phyloP scores from a whole-genome alignment of 1,139 yeast species.

The Kodamaea fungicola region DNA sequence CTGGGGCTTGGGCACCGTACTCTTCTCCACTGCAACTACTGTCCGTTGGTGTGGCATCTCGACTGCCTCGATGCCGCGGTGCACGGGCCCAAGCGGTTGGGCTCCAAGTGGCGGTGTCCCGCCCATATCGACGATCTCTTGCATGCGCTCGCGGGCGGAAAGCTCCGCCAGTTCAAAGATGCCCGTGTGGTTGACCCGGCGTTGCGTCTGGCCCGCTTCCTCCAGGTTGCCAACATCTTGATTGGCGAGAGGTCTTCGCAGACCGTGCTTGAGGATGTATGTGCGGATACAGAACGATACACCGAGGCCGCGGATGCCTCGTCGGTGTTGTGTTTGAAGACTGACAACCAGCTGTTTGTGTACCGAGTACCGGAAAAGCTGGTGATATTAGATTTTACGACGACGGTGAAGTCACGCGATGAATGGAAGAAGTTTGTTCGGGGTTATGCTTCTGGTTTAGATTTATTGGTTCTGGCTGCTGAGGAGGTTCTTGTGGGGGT shows the following conservation, averaged over 20 bases:
- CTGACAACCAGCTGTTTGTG: slow-evolving; percentile 31
- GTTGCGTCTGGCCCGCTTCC: slow-evolving; percentile 29
- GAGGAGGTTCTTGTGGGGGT: too few species aligned
- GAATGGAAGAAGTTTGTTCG: slow-evolving; percentile 22
- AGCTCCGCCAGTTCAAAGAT: slow-evolving; percentile 48
- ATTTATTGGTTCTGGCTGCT: slow-evolving; percentile 2
- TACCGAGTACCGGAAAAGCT: slow-evolving; percentile 72
- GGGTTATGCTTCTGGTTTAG: slow-evolving; percentile 5
- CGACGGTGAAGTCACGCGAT: slow-evolving; percentile 34
- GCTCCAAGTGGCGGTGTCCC: slow-evolving; percentile 92
- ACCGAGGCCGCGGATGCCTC: slow-evolving; percentile 32
- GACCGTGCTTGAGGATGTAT: slow-evolving; percentile 7
- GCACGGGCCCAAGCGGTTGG: slow-evolving; percentile 70
- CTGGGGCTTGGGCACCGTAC: slow-evolving; percentile 57
- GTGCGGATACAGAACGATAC: slow-evolving; percentile 16
- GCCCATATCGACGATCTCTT: slow-evolving; percentile 67
- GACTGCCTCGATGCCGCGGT: slow-evolving; percentile 84
- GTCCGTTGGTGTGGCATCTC: slow-evolving; percentile 85
- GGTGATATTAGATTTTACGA: slow-evolving; percentile 71
- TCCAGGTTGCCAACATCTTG: slow-evolving; percentile 51
- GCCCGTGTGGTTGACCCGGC: slow-evolving; percentile 53
- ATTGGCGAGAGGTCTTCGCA: slow-evolving; percentile 36
- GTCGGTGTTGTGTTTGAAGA: slow-evolving; percentile 32
- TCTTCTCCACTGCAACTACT: slow-evolving; percentile 78
- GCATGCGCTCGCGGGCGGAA: slow-evolving; percentile 18